phyloP scores from a whole-genome alignment of 176 grass and related monocot genomes.

The Elymus sibiricus region DNA sequence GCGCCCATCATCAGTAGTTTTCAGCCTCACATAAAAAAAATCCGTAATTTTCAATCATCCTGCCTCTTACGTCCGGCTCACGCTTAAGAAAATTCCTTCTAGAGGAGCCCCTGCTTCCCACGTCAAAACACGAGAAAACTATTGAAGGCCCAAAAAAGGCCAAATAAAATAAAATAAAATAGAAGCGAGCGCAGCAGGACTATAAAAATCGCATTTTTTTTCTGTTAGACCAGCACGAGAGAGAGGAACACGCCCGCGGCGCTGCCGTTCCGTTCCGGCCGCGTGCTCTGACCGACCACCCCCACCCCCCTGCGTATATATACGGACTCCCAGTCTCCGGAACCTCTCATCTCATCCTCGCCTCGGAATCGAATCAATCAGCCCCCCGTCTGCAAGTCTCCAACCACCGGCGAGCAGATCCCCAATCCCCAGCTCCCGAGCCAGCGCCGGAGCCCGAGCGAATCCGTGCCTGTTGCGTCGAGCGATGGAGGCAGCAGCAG shows the following conservation, averaged over 20 bases:
- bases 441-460: neutral
- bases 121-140: neutral
- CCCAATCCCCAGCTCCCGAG: neutral
- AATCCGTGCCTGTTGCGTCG: neutral
- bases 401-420: constrained; percentile 10
- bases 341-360: neutral
- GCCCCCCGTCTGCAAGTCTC: neutral
- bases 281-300: constrained; percentile 24
- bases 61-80: neutral
- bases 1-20: no score
- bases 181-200: neutral
- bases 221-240: constrained; percentile 11
- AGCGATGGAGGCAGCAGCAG: constrained; percentile 46
- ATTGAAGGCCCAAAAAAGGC: neutral
- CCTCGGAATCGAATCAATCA: neutral
- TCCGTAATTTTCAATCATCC: neutral
- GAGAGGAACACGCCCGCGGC: constrained; percentile 3
- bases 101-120: neutral
- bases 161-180: neutral
- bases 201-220: neutral
- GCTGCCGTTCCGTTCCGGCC: neutral
- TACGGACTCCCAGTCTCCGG: neutral
- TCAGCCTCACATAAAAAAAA: no score
- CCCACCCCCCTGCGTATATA: neutral
- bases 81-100: no score